Evolutionary conservation across 805 yeast species (phyloP).

Genomic region (Starmerella apis): DNA sequence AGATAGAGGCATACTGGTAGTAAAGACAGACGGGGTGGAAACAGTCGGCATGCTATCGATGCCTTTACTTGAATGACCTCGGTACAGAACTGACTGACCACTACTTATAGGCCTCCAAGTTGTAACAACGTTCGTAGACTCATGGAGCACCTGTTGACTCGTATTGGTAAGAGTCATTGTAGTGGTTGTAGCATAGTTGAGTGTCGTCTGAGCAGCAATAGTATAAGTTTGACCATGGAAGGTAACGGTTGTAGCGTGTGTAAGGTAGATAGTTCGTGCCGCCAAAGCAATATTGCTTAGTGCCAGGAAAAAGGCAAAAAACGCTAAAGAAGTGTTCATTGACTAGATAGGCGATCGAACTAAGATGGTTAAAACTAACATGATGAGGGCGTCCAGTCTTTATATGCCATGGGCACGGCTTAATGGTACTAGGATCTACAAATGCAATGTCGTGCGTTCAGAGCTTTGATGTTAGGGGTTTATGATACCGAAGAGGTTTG

Average conservation of each 20-base stretch:
- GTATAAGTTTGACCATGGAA: conserved; percentile 15
- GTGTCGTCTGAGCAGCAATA: conserved; percentile 16
- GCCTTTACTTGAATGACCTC: no score
- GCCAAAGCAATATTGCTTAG: neutral
- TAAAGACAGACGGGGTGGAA: neutral
- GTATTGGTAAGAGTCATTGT: neutral
- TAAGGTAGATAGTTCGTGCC: neutral
- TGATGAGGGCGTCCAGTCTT: neutral
- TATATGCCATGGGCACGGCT: no score
- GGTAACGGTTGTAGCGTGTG: conserved; percentile 8
- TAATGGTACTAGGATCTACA: no score
- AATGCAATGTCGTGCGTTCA: no score
- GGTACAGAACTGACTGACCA: neutral
- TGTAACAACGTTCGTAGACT: neutral
- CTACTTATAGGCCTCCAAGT: neutral
- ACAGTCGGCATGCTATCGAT: no score
- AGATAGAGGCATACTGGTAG: neutral
- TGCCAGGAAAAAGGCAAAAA: neutral
- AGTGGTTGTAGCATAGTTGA: conserved; percentile 6
- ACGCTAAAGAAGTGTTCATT: no score
- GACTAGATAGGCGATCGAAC: no score
- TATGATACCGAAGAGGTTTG: no score
- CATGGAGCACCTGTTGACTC: neutral
- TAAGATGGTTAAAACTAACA: no score
- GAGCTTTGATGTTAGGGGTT: no score